phyloP scores from a whole-genome alignment of 106 monocot genomes.

The Apostasia ramifera region DNA sequence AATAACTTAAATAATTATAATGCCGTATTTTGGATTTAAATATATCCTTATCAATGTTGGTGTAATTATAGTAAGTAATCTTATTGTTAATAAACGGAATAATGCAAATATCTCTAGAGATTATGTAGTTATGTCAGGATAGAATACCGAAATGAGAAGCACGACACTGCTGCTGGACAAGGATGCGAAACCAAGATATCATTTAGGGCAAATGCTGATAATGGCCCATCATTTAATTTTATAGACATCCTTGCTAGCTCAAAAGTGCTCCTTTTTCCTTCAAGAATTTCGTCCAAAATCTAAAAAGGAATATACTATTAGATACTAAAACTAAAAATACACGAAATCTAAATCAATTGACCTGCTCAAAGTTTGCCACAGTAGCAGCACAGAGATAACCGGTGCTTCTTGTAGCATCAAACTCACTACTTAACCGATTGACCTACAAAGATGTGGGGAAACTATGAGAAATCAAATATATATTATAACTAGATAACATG shows the following conservation, averaged over 20 bases:
- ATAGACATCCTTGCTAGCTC: constrained; percentile 73
- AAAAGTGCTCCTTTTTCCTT: constrained; percentile 36
- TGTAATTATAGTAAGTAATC: no score
- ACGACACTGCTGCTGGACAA: constrained; percentile 88
- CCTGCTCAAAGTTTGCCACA: constrained; percentile 73
- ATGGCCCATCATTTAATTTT: constrained; percentile 38
- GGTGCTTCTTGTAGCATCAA: constrained; percentile 89
- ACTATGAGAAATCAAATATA: neutral
- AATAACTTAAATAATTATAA: no score
- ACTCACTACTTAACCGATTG: constrained; percentile 58
- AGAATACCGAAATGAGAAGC: constrained; percentile 83
- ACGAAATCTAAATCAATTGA: constrained; percentile 7
- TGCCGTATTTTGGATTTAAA: no score
- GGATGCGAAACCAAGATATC: constrained; percentile 82
- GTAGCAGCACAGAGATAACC: constrained; percentile 94
- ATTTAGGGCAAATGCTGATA: constrained; percentile 63
- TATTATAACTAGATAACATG: no score
- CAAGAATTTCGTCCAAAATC: constrained; percentile 81
- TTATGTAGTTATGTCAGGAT: no score
- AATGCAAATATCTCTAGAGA: no score
- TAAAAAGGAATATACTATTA: constrained; percentile 9
- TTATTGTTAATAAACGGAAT: no score
- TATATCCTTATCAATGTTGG: no score
- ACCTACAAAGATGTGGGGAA: constrained; percentile 27
- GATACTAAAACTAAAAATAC: constrained; percentile 1